A percentile compares a stretch with the other conserved stretches of the same genome.
Conservation (phyloP, 1,284 basidiomycete genomes). For the Vanrija humicola region DNA sequence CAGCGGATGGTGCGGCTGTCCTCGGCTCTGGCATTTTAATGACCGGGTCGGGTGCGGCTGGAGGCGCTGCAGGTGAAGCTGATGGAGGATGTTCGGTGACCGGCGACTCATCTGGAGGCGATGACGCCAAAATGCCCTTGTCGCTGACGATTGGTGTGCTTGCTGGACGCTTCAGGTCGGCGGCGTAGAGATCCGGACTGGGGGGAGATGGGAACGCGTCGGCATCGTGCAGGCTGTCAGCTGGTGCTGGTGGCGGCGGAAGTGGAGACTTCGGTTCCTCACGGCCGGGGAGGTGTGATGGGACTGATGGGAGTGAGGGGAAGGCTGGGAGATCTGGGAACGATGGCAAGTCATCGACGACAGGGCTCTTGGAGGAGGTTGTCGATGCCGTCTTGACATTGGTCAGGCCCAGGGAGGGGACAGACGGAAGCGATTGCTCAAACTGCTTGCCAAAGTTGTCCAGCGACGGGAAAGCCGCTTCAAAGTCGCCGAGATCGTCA, state of each 20-base stretch:
- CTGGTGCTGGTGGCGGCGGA: slow-evolving; percentile 1
- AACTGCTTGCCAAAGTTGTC: slow-evolving; percentile 45
- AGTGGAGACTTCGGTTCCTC: background rate
- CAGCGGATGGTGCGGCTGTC: slow-evolving; percentile 8
- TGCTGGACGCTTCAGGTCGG: slow-evolving; percentile 20
- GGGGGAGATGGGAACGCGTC: slow-evolving; percentile 18
- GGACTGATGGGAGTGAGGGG: slow-evolving; percentile 14
- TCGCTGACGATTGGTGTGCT: slow-evolving; percentile 19
- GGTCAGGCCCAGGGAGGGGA: background rate
- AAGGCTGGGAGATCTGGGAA: background rate
- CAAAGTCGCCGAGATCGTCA: slow-evolving; percentile 33
- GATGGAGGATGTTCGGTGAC: background rate
- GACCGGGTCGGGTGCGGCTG: too few species aligned
- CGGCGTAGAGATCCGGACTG: slow-evolving; percentile 14
- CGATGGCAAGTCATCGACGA: slow-evolving; percentile 1
- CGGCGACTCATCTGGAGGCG: background rate
- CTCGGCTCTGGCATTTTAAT: too few species aligned
- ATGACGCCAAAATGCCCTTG: background rate
- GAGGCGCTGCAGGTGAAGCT: too few species aligned
- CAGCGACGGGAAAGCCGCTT: slow-evolving; percentile 42
- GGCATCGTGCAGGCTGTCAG: slow-evolving; percentile 1
- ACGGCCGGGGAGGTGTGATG: slow-evolving; percentile 8
- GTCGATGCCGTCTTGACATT: background rate
- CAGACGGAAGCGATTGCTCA: slow-evolving; percentile 15
- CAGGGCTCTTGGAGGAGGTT: slow-evolving; percentile 8